Base-by-base conservation (phyloP, 805 yeast genomes). In the Ogataea angusta region DNA sequence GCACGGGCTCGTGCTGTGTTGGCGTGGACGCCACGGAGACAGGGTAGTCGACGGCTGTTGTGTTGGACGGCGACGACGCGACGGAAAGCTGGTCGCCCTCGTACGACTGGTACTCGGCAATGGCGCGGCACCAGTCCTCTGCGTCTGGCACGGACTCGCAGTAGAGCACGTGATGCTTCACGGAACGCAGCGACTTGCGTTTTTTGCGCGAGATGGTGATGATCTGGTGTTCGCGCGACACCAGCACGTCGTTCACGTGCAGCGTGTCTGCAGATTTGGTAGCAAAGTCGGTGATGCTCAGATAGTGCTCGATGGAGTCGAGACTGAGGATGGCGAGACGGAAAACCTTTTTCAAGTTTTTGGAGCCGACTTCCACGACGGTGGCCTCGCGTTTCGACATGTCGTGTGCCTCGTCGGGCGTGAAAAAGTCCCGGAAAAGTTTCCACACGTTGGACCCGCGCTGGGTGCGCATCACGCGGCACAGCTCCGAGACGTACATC, bases 91-190 rank as follows among this genome's bases (percentile, higher is more conserved):
- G 51, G 27, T 47, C 52, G 7, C 36, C 18, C 7, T 42, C 50
- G 15, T 14, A 14, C 1, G 25, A 9, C 36, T 53, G 56, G 29
- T 33, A 34, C 3, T 50, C 52, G 7, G 30, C 27, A 2, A 53
- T 46, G 17, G 47, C 4, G 33, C 47, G 42, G 37, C 30, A 35
- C 63, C 66, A 54, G 6, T 55, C 55, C 17, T 52, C 55, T 6
- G 62, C 64, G 54, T 88, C 95, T 19, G 69, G 73, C 32, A 83
- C 83, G 7, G 83, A 78, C 57, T 89, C 95, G 2, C 93, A 83
- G 60, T 95, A 86, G 38, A 88, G 73, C 36, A 76, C 72, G 41
- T 55, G 54, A 17, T 42, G 50, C 36, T 53, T 60, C 36, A 45
- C 52, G 6, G 66, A 50, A 5, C 67, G 54, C 15, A 65, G 52